Conservation (phyloP, 2,329 filamentous ascomycete species). For the Emmonsiellopsis sp. region DNA sequence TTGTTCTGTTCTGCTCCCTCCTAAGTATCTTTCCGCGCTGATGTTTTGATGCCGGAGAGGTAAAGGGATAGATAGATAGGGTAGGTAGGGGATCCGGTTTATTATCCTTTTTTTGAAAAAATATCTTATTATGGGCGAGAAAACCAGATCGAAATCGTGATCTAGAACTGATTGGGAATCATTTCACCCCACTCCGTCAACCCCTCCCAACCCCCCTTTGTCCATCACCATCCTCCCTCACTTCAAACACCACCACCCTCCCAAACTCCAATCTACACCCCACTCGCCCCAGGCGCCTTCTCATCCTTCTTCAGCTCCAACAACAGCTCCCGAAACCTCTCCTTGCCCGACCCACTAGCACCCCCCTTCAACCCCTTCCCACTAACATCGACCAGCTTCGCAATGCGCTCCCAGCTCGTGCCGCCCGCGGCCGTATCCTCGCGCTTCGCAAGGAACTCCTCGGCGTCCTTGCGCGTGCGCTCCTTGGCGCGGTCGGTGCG, state of each 20-base stretch:
- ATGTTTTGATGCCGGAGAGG: no score
- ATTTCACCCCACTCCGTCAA: no score
- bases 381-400: constrained; percentile 93
- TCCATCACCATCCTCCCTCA: background rate
- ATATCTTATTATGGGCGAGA: no score
- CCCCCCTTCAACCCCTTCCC: constrained; percentile 85
- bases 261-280: constrained; percentile 26
- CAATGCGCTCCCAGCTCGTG: constrained; percentile 97
- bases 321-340: constrained; percentile 87
- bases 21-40: no score
- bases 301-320: constrained; percentile 86
- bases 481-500: constrained; percentile 91
- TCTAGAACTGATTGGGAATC: no score
- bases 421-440: constrained; percentile 92
- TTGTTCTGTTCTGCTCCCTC: no score
- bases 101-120: no score
- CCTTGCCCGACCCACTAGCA: constrained; percentile 84
- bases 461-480: constrained; percentile 83
- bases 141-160: no score
- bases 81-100: no score
- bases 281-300: constrained; percentile 58
- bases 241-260: background rate
- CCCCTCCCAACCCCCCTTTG: no score
- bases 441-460: constrained; percentile 78
- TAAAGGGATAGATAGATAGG: no score